phyloP scores from a whole-genome alignment of 805 yeast genomes.

The Dipodascus albidus region DNA sequence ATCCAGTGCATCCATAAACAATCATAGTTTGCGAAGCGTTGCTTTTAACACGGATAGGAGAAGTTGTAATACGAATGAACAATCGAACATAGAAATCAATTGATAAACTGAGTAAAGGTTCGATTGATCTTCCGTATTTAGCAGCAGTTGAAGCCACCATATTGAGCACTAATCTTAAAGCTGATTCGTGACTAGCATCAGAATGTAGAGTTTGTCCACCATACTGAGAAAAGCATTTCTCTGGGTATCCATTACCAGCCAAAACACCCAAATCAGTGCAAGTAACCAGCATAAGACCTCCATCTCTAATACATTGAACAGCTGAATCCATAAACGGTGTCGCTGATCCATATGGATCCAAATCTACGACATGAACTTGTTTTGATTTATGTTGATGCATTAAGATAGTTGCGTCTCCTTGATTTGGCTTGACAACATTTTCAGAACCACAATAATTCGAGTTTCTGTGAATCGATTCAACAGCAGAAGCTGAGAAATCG shows the following conservation, averaged over 20 bases:
- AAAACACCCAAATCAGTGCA: slow-evolving; percentile 94
- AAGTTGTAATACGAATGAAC: slow-evolving; percentile 63
- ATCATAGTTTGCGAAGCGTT: slow-evolving; percentile 68
- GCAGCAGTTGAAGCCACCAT: slow-evolving; percentile 82
- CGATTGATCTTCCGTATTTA: slow-evolving; percentile 74
- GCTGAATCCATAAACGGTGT: slow-evolving; percentile 94
- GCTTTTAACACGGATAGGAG: slow-evolving; percentile 75
- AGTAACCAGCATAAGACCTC: slow-evolving; percentile 79
- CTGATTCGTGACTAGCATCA: slow-evolving; percentile 89
- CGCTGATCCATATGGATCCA: slow-evolving; percentile 97
- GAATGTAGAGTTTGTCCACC: slow-evolving; percentile 85
- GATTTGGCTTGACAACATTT: slow-evolving; percentile 49
- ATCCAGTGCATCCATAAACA: slow-evolving; percentile 77
- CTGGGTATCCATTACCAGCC: slow-evolving; percentile 95
- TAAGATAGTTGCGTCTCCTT: slow-evolving; percentile 83
- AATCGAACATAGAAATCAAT: slow-evolving; percentile 90
- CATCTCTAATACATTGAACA: slow-evolving; percentile 68
- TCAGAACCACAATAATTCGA: slow-evolving; percentile 52
- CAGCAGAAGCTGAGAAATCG: slow-evolving; percentile 81
- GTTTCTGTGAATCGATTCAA: slow-evolving; percentile 62
- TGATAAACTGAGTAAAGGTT: slow-evolving; percentile 75
- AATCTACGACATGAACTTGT: slow-evolving; percentile 66
- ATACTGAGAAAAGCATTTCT: slow-evolving; percentile 87
- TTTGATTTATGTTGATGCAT: slow-evolving; percentile 40
- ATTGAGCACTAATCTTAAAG: slow-evolving; percentile 70